A percentile compares a stretch with the other conserved stretches of the same genome.
Evolutionary conservation across 192 early-diverging fungal genomes (phyloP).

Genomic region (Coemansia reversa): DNA sequence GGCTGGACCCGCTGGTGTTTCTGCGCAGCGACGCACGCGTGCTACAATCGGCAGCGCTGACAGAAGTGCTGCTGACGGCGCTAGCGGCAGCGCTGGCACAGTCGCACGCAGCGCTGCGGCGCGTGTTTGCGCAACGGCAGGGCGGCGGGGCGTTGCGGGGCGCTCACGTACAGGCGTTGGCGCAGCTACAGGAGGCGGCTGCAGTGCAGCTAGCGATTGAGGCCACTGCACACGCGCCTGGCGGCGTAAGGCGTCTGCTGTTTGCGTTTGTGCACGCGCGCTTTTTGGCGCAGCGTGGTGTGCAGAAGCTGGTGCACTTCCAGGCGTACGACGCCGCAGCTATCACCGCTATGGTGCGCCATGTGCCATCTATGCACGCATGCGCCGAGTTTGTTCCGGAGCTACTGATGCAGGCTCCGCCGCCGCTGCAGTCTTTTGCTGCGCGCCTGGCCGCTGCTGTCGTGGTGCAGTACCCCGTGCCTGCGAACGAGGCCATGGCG

Average conservation of each 20-base stretch:
- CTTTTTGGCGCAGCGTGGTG: conserved; percentile 59
- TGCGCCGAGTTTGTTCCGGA: conserved; percentile 60
- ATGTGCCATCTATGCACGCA: conserved; percentile 67
- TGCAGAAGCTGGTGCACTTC: conserved; percentile 62
- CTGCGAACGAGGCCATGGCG: conserved; percentile 44
- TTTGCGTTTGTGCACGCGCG: conserved; percentile 62
- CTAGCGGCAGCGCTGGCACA: conserved; percentile 49
- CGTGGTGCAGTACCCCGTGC: conserved; percentile 43
- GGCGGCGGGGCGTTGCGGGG: conserved; percentile 24
- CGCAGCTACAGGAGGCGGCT: conserved; percentile 59
- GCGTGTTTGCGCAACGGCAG: conserved; percentile 35
- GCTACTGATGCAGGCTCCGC: conserved; percentile 51
- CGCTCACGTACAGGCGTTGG: conserved; percentile 50
- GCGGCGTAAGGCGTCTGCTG: conserved; percentile 30
- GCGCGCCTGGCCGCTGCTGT: conserved; percentile 43
- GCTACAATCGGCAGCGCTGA: conserved; percentile 51
- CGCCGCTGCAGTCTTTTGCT: conserved; percentile 42
- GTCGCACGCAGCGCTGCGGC: conserved; percentile 47
- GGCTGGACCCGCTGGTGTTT: conserved; percentile 59
- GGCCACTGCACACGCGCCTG: conserved; percentile 9
- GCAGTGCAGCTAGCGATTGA: conserved; percentile 61
- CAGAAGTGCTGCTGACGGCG: conserved; percentile 35
- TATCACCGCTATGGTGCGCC: conserved; percentile 57
- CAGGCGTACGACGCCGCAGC: conserved; percentile 58
- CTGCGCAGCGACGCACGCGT: conserved; percentile 58